Conservation (phyloP, 345 rosid genomes). For the Citrus reticulata region DNA sequence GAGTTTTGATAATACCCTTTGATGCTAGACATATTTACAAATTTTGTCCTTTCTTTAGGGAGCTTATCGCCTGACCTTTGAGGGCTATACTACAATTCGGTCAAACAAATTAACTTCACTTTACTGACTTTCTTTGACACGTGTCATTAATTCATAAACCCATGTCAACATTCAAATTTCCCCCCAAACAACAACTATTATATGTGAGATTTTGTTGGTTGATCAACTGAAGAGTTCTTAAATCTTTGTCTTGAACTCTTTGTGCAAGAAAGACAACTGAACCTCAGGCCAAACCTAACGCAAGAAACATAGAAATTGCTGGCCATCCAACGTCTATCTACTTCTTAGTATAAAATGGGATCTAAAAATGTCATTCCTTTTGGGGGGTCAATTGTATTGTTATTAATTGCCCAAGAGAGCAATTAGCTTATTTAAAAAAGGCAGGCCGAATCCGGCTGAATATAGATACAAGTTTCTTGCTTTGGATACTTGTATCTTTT, state of each 20-base stretch:
- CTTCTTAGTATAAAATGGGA: too few relatives aligned
- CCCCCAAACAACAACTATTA: too few relatives aligned
- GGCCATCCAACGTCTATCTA: constrained; percentile 2
- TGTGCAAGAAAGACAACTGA: background rate
- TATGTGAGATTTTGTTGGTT: background rate
- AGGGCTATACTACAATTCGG: too few relatives aligned
- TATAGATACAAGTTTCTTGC: background rate
- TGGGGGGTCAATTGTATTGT: background rate
- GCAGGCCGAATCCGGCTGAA: constrained; percentile 15
- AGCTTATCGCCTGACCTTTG: too few relatives aligned
- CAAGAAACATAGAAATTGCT: background rate
- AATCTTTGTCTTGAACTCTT: background rate
- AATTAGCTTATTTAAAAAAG: background rate
- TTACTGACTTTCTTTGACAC: too few relatives aligned
- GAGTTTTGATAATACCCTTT: too few relatives aligned
- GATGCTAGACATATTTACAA: too few relatives aligned
- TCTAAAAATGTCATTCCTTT: background rate
- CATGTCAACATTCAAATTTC: too few relatives aligned
- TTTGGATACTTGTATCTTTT: background rate
- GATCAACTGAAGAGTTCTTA: background rate
- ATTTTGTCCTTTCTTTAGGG: too few relatives aligned
- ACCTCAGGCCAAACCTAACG: background rate
- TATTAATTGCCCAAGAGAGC: background rate
- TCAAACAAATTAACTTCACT: too few relatives aligned
- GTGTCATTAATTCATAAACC: too few relatives aligned